Base-by-base conservation (phyloP, 257 asterid species). In the Mentha longifolia region DNA sequence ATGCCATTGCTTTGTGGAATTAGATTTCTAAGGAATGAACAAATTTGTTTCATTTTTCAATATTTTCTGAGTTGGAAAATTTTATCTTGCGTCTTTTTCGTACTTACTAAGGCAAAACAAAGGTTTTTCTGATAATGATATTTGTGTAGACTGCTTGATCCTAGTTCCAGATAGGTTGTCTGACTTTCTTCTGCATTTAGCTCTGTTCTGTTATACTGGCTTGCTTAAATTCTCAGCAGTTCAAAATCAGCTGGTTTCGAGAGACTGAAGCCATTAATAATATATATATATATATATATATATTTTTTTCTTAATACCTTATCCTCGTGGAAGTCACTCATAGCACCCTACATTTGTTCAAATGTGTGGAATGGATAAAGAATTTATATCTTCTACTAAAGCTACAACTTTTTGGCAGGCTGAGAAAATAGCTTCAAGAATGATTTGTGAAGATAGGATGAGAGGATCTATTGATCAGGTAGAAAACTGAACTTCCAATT, bases 391-490 rank as follows among this genome's bases (percentile, higher is more conserved):
- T 51, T 49, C 61, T 46, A 65, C 47, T 39, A 61, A 65, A 65
- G 43, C 64, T 50, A 59, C 71, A 17, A 71, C 19, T 7, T 70
- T 56, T 69, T 49, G 72, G 76, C 87, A 95, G 99, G 99, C 98
- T 74, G 98, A 95, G 84, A 92, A 95, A 81, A 89, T 95, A 81
- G 99, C 99, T 70, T 95, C 99, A 64, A 89, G 88, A 84, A 95
- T 92, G 99, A 89, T 95, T 7, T 87, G 72, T 39, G 99, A 95
- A 86, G 99, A 95, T 82, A 86, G 99, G 80, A 95, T 92, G 99
- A 86, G 87, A 73, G 99, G 98, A 57, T 95, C 98, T 16, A 92
- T 95, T 78, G 99, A 95, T 77, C 99, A 95, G 99, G 98, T 87
- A 83, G 30, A 70, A 65, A 70, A 65, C 28, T 58, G 50, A 33